A percentile compares a stretch with the other conserved stretches of the same genome.
Conservation (phyloP, 805 yeast genomes). For the Zygosaccharomyces bisporus region DNA sequence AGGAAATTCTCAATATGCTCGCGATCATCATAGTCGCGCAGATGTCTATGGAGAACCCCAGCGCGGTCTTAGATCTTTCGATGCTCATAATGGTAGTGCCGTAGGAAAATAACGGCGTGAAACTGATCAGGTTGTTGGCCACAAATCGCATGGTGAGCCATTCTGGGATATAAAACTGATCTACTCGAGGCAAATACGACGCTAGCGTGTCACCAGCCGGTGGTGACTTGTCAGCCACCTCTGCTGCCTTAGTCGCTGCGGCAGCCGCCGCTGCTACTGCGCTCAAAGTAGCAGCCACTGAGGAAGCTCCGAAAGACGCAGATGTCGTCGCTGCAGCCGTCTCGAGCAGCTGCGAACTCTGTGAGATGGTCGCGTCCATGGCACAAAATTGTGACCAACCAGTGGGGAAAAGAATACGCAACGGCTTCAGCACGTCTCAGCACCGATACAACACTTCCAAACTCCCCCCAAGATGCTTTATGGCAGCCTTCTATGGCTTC, state of each 20-base stretch:
- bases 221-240: constrained; percentile 5
- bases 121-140: constrained; percentile 62
- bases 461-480: neutral
- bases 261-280: constrained; percentile 9
- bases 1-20: constrained; percentile 65
- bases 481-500: neutral
- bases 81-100: constrained; percentile 78
- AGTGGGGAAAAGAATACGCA: neutral
- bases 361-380: neutral
- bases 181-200: constrained; percentile 37
- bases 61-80: constrained; percentile 55
- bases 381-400: constrained; percentile 1
- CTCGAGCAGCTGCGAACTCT: neutral
- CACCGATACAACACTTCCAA: neutral
- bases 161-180: constrained; percentile 46
- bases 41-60: constrained; percentile 87
- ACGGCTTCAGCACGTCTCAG: constrained; percentile 1
- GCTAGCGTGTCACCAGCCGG: constrained; percentile 22
- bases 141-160: constrained; percentile 53
- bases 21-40: constrained; percentile 89
- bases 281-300: constrained; percentile 1
- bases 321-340: neutral
- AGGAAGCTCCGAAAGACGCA: constrained; percentile 1
- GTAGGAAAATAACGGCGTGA: constrained; percentile 83
- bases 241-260: constrained; percentile 5